Conservation (phyloP, 2,329 filamentous ascomycete species). For the Claviceps sorghi region DNA sequence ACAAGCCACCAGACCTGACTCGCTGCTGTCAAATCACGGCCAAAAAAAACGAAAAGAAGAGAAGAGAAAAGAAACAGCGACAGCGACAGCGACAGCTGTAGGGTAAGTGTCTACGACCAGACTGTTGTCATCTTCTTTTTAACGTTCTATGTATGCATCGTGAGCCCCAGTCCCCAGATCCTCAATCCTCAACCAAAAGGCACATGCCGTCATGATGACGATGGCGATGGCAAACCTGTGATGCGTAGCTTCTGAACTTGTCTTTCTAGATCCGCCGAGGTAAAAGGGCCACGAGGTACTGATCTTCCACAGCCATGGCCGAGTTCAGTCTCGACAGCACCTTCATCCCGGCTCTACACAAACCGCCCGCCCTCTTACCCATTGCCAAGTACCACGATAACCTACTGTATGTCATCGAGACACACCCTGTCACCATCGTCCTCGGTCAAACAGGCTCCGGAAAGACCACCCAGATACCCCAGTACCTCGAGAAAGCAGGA, state of each 20-base stretch:
- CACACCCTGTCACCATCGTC: conserved; percentile 69
- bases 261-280: background rate
- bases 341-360: conserved; percentile 73
- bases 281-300: background rate
- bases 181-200: background rate
- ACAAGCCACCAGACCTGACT: too few relatives aligned
- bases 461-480: conserved; percentile 91
- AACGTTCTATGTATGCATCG: background rate
- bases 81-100: background rate
- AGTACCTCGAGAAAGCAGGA: conserved; percentile 75
- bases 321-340: conserved; percentile 41
- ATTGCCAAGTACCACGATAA: conserved; percentile 71
- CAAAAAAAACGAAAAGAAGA: too few relatives aligned
- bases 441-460: conserved; percentile 90
- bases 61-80: too few relatives aligned
- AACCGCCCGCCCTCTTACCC: conserved; percentile 68
- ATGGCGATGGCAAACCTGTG: background rate
- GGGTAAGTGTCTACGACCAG: background rate
- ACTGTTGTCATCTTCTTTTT: too few relatives aligned
- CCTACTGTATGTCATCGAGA: conserved; percentile 77
- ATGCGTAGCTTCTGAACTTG: background rate
- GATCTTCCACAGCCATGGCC: conserved; percentile 24
- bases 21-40: too few relatives aligned
- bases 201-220: background rate
- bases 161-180: background rate